These are phyloP conservation scores for Leccinum variicolor DNA, from an alignment of 768 basidiomycete species.

Conservation along the genomic window DNA sequence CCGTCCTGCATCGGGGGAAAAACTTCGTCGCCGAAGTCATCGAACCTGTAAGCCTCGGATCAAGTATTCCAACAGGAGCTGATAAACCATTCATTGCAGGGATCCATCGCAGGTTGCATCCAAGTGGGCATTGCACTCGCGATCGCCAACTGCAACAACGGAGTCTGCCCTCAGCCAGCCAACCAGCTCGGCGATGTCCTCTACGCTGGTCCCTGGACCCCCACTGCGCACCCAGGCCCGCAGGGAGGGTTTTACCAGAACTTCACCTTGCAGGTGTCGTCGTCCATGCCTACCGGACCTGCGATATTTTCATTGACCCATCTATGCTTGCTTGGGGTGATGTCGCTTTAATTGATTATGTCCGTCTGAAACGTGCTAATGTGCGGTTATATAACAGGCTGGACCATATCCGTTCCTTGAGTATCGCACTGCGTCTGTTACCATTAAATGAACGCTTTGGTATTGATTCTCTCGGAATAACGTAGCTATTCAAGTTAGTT, in stretches of 20 bases:
- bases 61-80: neutral
- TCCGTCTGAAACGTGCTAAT: neutral
- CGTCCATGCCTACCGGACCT: constrained; percentile 10
- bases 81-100: constrained; percentile 5
- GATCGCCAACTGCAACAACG: constrained; percentile 17
- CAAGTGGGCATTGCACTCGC: constrained; percentile 33
- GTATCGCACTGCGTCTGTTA: constrained; percentile 22
- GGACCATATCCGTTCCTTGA: constrained; percentile 27
- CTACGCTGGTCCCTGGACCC: constrained; percentile 28
- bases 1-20: constrained; percentile 14
- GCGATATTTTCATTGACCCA: constrained; percentile 31
- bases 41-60: constrained; percentile 17
- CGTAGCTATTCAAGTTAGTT: neutral
- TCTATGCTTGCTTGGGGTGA: constrained; percentile 29
- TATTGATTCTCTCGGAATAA: neutral
- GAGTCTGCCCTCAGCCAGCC: constrained; percentile 21
- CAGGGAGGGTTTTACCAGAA: constrained; percentile 27
- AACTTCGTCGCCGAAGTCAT: constrained; percentile 18
- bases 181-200: constrained; percentile 23
- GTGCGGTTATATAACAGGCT: constrained; percentile 15
- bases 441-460: neutral
- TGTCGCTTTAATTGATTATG: neutral
- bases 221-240: constrained; percentile 10
- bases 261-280: constrained; percentile 20
- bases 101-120: constrained; percentile 13